A percentile compares a stretch with the other conserved stretches of the same genome.
Evolutionary conservation across 306 rosid species (phyloP).

Genomic region (Begonia masoniana): DNA sequence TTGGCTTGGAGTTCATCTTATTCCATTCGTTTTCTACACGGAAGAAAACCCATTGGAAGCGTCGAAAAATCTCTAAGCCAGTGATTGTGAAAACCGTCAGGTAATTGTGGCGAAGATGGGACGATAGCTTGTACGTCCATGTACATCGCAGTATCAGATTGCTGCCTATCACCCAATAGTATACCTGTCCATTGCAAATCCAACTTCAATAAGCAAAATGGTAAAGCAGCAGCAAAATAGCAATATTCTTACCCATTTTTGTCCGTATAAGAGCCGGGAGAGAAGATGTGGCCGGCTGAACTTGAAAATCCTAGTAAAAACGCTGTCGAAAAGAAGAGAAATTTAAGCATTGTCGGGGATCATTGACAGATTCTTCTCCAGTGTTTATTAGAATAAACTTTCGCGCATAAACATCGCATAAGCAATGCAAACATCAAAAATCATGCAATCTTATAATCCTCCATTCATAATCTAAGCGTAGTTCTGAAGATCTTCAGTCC

Average conservation of each 20-base stretch:
- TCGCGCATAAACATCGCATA: too few relatives aligned
- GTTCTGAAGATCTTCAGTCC: too few relatives aligned
- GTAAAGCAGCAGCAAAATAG: background rate
- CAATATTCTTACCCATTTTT: slow-evolving; percentile 57
- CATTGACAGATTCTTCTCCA: too few relatives aligned
- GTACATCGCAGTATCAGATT: slow-evolving; percentile 89
- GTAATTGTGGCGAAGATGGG: slow-evolving; percentile 97
- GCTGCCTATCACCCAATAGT: slow-evolving; percentile 86
- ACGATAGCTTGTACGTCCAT: slow-evolving; percentile 98
- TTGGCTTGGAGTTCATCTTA: slow-evolving; percentile 64
- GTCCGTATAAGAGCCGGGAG: slow-evolving; percentile 55
- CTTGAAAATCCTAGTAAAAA: slow-evolving; percentile 84
- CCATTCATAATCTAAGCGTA: too few relatives aligned
- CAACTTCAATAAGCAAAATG: background rate
- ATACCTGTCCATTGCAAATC: slow-evolving; percentile 38
- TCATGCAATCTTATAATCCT: too few relatives aligned
- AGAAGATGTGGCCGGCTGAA: slow-evolving; percentile 42
- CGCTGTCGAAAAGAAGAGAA: slow-evolving; percentile 33
- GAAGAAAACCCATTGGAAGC: slow-evolving; percentile 96
- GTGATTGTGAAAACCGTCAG: slow-evolving; percentile 73
- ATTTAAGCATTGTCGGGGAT: too few relatives aligned
- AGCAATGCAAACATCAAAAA: too few relatives aligned
- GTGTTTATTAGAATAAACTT: too few relatives aligned
- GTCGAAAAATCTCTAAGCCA: slow-evolving; percentile 84
- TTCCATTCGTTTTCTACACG: slow-evolving; percentile 90